Evolutionary conservation across 2,329 filamentous ascomycete genomes (phyloP), one percentile per base, ranked within the genome.

Genomic region (Talaromyces sp.): DNA sequence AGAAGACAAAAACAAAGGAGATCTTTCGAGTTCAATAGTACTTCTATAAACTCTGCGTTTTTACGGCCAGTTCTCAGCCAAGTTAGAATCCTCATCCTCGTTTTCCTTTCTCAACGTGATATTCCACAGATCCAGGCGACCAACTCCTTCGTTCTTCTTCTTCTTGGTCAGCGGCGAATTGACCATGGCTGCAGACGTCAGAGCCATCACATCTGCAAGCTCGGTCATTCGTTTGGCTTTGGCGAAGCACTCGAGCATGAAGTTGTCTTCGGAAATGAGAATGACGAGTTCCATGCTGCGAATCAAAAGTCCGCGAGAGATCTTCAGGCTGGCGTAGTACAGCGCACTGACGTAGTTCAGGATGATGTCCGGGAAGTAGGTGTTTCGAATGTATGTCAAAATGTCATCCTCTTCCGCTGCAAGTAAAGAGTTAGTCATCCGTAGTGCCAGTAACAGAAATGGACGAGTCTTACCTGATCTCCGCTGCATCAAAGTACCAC

Each of bases 271-370:
- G 60, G 88, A 86, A 1, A 93, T 91, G 56, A 96, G 83, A 2
- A 87, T 86, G 1, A 91, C 88, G 17, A 99, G 80, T 61, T 96
- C 90, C 89, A 99, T 93, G 68, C 88, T 90, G 70, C 93, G 87
- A 27, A 94, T 82, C 19, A 96, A 81, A 65, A 88, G 84, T 61
- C 93, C 90, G 50, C 91, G 86, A 52, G 86, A 88, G 50, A 95
- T 79, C 54, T 85, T 82, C 53, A 86, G 87, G 3, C 91, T 91
- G 0, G 89, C 88, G 69, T 89, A 89, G 71, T 95, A 89, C 55
- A 97, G 79, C 1, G 89, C 87, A 67, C 85, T 88, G 70, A 94
- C 85, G 72, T 94, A 97, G 2, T 89, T 90, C 55, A 99, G 82
- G 48, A 96, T 80, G 19, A 90, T 84, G 72, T 97, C 92, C 1